phyloP scores from a whole-genome alignment of 169 alveolate genomes.

The Prorocentrum cordatum region DNA sequence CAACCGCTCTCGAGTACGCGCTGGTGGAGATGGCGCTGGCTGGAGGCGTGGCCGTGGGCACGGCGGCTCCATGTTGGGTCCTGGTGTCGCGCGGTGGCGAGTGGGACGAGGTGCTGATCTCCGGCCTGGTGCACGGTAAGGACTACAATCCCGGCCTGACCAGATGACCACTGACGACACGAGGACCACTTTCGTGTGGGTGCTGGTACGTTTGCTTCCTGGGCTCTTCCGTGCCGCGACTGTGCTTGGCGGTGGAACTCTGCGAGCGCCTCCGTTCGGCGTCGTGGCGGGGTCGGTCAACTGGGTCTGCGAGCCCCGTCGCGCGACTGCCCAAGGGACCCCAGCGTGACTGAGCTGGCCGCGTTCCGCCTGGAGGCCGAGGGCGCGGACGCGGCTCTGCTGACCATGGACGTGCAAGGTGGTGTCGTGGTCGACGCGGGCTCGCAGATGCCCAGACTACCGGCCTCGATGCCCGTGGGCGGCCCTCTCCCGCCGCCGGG shows the following conservation, averaged over 20 bases:
- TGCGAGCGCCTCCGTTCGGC: neutral
- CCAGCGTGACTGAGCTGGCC: neutral
- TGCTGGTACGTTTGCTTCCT: neutral
- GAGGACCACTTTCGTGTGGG: neutral
- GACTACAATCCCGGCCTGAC: neutral
- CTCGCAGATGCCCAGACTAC: neutral
- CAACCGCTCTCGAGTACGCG: too few relatives aligned
- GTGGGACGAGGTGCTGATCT: neutral
- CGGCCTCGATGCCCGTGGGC: neutral
- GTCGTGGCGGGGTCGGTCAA: neutral
- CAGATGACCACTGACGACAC: neutral
- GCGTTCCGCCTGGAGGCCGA: neutral
- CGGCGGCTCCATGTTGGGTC: too few relatives aligned
- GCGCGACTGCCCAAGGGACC: neutral
- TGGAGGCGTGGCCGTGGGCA: too few relatives aligned
- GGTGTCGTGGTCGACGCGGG: too few relatives aligned
- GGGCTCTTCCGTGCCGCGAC: neutral
- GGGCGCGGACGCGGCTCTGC: too few relatives aligned
- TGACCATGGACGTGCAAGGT: too few relatives aligned
- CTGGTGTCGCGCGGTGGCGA: neutral
- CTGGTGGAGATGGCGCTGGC: too few relatives aligned
- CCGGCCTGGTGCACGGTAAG: neutral
- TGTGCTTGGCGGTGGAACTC: neutral
- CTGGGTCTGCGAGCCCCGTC: neutral
- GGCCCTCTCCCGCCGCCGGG: neutral